Evolutionary conservation across 108 stramenopile species (phyloP).

Genomic region (Conticribra guillardii): DNA sequence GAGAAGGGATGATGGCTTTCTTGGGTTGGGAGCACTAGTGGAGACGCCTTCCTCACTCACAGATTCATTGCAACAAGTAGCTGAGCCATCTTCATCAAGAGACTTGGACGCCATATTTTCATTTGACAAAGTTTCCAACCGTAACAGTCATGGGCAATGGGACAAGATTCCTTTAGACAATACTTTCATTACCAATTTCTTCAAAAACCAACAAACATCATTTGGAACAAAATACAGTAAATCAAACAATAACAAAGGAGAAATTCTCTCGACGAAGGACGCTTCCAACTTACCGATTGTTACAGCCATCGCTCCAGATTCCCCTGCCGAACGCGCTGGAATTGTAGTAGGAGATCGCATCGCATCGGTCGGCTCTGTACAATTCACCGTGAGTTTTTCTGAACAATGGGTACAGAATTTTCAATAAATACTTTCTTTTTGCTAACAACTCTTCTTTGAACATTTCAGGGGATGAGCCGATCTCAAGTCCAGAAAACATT

Average conservation of each 20-base stretch:
- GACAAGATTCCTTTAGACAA: constrained; percentile 5
- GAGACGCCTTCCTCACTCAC: constrained; percentile 39
- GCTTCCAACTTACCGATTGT: constrained; percentile 71
- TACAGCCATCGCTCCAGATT: constrained; percentile 78
- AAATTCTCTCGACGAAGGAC: constrained; percentile 28
- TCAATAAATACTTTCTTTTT: no score
- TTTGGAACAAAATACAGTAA: neutral
- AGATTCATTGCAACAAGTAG: constrained; percentile 4
- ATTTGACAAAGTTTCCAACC: constrained; percentile 22
- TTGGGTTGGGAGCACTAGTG: constrained; percentile 74
- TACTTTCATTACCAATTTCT: neutral
- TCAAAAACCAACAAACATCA: neutral
- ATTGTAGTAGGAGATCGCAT: constrained; percentile 86
- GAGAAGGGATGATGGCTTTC: constrained; percentile 62
- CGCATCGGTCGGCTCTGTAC: constrained; percentile 67
- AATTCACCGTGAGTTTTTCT: constrained; percentile 68
- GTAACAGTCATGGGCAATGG: constrained; percentile 24
- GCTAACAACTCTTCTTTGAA: no score
- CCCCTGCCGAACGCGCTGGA: constrained; percentile 82
- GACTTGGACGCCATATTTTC: neutral
- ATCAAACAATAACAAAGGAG: constrained; percentile 1
- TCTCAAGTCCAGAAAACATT: constrained; percentile 43
- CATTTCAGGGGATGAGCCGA: no score
- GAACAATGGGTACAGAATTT: no score
- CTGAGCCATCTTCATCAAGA: neutral